These are phyloP conservation scores for Rubia balearica DNA, from an alignment of 305 asterid genomes.

Conservation along the genomic window DNA sequence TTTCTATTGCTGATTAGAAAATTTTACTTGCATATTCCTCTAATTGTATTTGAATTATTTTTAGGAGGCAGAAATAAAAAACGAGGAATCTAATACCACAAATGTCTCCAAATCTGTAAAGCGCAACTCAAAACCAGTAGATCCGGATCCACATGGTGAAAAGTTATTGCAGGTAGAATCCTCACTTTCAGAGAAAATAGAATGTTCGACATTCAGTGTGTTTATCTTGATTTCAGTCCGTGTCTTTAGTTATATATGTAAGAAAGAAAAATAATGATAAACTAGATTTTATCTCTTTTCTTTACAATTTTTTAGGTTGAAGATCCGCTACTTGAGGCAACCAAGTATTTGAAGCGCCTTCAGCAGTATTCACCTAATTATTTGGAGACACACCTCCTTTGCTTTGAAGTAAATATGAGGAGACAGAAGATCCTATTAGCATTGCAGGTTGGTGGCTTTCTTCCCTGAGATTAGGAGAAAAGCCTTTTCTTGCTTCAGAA, in stretches of 20 bases:
- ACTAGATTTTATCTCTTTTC: constrained; percentile 17
- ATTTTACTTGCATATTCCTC: constrained; percentile 2
- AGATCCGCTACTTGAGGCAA: constrained; percentile 84
- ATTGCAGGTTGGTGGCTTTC: constrained; percentile 53
- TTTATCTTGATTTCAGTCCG: constrained; percentile 1
- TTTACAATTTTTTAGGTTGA: constrained; percentile 54
- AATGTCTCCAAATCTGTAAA: constrained; percentile 69
- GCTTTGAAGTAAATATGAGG: constrained; percentile 94
- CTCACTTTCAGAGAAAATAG: constrained; percentile 13
- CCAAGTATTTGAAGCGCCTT: constrained; percentile 90
- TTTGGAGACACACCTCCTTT: constrained; percentile 77
- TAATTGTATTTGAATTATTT: constrained; percentile 18
- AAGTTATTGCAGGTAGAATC: constrained; percentile 68
- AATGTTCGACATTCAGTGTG: not conserved
- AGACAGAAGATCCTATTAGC: constrained; percentile 80
- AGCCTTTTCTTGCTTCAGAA: not conserved
- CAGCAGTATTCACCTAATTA: constrained; percentile 85
- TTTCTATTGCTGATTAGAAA: constrained; percentile 15
- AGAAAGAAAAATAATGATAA: not conserved
- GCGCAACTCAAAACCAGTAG: constrained; percentile 74
- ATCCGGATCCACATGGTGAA: constrained; percentile 91
- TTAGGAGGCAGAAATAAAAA: constrained; percentile 88
- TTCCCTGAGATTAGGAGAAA: not conserved
- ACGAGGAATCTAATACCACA: constrained; percentile 62
- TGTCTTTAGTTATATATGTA: not conserved